Base-by-base conservation (phyloP, 2,329 filamentous ascomycete genomes). In the Alternaria sp. region DNA sequence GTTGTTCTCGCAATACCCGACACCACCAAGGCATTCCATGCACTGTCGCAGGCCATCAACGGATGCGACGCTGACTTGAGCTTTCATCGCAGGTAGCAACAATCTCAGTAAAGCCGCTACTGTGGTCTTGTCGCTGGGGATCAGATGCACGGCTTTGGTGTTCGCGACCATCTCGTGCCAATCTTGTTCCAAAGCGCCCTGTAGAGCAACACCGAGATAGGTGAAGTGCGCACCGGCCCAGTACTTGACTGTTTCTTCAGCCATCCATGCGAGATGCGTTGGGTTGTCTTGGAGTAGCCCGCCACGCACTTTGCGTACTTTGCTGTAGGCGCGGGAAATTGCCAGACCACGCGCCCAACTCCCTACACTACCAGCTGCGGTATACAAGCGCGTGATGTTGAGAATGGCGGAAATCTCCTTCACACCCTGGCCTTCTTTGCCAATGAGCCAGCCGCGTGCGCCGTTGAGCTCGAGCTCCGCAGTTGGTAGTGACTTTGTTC, bases 401-500 rank as follows among this genome's bases (percentile, higher is more conserved):
- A 94, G 82, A 14, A 94, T 82, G 2, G 87, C 88, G 43, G 86
- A 84, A 62, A 94, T 91, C 69, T 92, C 89, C 23, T 87, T 86
- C 28, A 92, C 85, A 2, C 91, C 92, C 44, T 86, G 80, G 1
- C 91, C 90, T 65, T 91, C 85, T 4, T 85, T 80, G 6, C 92
- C 92, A 26, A 94, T 80, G 6, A 93, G 82, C 83, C 89, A 56
- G 75, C 70, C 80, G 33, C 79, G 75, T 10, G 75, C 73, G 33
- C 73, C 73, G 64, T 57, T 73, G 41, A 82, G 83, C 63, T 90
- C 89, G 0, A 94, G 84, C 75, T 94, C 91, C 0, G 90, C 91
- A 0, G 91, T 93, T 0, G 91, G 90, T 0, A 94, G 81, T 0
- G 88, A 84, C 50, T 87, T 87, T 0, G 90, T 93, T 25, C 91